Evolutionary conservation across 179 eudicot genomes (phyloP).

Genomic region (Nepenthes alata): DNA sequence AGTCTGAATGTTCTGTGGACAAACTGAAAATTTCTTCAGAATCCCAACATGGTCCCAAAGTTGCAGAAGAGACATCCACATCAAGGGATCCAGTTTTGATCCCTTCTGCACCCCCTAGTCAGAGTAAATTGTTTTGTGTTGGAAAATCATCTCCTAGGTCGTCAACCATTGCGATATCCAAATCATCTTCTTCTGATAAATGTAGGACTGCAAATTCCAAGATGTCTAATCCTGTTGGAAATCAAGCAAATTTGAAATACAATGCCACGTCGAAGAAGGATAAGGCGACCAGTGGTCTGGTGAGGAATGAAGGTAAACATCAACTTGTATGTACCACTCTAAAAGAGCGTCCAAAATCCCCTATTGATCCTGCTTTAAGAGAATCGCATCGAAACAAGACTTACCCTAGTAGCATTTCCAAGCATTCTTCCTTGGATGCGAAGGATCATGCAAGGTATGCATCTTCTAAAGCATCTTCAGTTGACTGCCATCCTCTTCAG

Average conservation of each 20-base stretch:
- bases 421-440: conserved; percentile 32
- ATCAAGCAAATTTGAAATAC: conserved; percentile 26
- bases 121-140: conserved; percentile 34
- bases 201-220: conserved; percentile 24
- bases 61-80: conserved; percentile 28
- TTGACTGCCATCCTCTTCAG: conserved; percentile 19
- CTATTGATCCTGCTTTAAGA: conserved; percentile 28
- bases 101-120: conserved; percentile 24
- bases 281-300: conserved; percentile 15
- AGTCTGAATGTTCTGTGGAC: conserved; percentile 23
- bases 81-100: conserved; percentile 15
- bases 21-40: conserved; percentile 22
- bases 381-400: conserved; percentile 37
- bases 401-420: conserved; percentile 26
- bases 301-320: conserved; percentile 31
- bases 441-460: conserved; percentile 33
- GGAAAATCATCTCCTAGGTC: conserved; percentile 42
- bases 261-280: conserved; percentile 34
- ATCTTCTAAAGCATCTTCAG: conserved; percentile 42
- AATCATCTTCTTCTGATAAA: conserved; percentile 36
- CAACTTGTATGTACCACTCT: conserved; percentile 29
- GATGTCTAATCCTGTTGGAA: conserved; percentile 19
- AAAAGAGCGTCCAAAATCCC: conserved; percentile 47
- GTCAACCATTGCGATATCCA: conserved; percentile 23
- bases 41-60: conserved; percentile 23